Conservation (phyloP, 2,329 filamentous ascomycete genomes). For the Pyrenophora seminiperda region DNA sequence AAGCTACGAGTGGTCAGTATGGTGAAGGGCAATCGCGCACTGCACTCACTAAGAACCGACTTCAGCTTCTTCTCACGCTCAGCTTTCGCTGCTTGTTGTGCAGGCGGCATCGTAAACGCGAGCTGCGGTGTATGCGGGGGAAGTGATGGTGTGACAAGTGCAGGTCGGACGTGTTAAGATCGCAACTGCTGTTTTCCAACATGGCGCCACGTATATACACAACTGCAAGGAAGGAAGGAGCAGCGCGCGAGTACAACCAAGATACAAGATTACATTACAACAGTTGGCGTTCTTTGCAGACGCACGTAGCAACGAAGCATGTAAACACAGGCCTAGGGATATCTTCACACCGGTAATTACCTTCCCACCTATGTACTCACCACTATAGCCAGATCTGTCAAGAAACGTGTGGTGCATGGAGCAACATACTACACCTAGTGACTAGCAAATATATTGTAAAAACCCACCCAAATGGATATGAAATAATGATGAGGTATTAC, state of each 20-base stretch:
- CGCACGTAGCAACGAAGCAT: constrained; percentile 1
- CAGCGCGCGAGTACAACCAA: not conserved
- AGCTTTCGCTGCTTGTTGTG: constrained; percentile 23
- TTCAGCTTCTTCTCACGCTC: constrained; percentile 48
- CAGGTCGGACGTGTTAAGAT: not conserved
- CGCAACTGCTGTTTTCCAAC: constrained; percentile 2
- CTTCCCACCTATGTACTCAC: not conserved
- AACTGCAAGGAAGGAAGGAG: constrained; percentile 5
- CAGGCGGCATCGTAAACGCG: constrained; percentile 29
- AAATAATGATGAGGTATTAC: not conserved
- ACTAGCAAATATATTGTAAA: not conserved
- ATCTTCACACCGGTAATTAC: not conserved
- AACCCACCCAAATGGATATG: not conserved
- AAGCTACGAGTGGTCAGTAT: constrained; percentile 35
- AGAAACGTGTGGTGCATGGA: not conserved
- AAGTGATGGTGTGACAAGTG: too few species aligned
- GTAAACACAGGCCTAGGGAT: not conserved
- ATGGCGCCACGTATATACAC: not conserved
- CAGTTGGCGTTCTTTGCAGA: not conserved
- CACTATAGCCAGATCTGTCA: not conserved
- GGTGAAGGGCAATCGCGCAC: not conserved
- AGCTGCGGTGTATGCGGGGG: too few species aligned
- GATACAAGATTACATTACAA: not conserved
- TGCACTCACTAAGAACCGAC: constrained; percentile 35
- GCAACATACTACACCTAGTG: not conserved